These are phyloP conservation scores for Verbena officinalis DNA, from an alignment of 257 asterid genomes.

Conservation along the genomic window DNA sequence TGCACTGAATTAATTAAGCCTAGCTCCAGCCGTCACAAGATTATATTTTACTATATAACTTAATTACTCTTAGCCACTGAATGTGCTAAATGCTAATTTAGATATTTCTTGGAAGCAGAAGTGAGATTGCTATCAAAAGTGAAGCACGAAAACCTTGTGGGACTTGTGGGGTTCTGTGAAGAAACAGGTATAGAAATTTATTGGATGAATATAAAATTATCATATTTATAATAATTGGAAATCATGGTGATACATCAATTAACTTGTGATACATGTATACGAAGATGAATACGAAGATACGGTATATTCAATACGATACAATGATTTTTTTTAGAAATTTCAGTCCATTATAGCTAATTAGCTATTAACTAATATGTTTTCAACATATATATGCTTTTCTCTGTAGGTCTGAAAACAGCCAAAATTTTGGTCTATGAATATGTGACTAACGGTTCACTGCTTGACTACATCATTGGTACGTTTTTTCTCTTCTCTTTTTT, in stretches of 20 bases:
- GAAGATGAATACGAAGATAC: no score
- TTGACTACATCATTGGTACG: constrained; percentile 70
- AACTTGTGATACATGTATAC: no score
- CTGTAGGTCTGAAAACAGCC: constrained; percentile 54
- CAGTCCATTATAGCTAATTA: no score
- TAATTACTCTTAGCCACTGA: no score
- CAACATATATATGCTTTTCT: constrained; percentile 1
- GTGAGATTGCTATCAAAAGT: constrained; percentile 70
- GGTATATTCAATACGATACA: no score
- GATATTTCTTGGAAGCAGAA: constrained; percentile 45
- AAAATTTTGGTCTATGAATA: constrained; percentile 71
- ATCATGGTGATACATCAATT: no score
- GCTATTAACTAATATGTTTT: no score
- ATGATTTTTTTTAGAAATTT: no score
- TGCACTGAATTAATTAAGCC: no score
- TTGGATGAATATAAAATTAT: neutral
- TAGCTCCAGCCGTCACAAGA: no score
- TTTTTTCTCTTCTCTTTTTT: no score
- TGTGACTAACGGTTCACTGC: constrained; percentile 73
- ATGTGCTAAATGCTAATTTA: neutral
- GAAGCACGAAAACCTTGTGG: constrained; percentile 67
- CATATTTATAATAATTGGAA: neutral
- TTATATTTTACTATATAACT: no score
- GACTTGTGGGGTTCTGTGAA: constrained; percentile 75
- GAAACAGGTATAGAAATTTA: constrained; percentile 42